Evolutionary conservation across 2,329 filamentous ascomycete species (phyloP).

Genomic region (Aschersonia sp.): DNA sequence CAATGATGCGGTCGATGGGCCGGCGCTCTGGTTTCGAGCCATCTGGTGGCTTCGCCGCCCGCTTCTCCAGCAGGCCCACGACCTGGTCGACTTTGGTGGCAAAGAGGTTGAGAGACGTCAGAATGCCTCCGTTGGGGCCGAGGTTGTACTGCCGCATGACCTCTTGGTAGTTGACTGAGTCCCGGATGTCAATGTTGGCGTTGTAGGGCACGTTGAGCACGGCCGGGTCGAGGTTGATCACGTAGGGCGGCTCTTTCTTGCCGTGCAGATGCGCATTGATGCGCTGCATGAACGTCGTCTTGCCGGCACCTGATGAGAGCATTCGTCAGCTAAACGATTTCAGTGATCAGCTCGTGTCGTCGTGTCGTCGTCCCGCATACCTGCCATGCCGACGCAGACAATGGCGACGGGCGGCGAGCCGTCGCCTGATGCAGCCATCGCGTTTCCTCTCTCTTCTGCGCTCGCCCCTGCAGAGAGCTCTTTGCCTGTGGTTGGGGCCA

Average conservation of each 20-base stretch:
- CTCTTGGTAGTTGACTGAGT: constrained; percentile 98
- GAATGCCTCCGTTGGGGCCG: constrained; percentile 89
- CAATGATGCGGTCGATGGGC: constrained; percentile 67
- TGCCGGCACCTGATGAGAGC: constrained; percentile 57
- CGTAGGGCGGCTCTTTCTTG: constrained; percentile 71
- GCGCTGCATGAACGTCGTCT: constrained; percentile 99
- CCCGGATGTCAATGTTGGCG: constrained; percentile 95
- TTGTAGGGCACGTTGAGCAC: constrained; percentile 90
- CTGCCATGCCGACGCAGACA: constrained; percentile 95
- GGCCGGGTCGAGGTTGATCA: constrained; percentile 92
- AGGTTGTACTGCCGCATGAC: constrained; percentile 99
- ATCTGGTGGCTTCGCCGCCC: constrained; percentile 43
- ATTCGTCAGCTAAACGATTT: neutral
- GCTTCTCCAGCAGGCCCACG: constrained; percentile 76
- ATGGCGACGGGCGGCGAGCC: constrained; percentile 33
- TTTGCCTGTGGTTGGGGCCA: too few relatives aligned
- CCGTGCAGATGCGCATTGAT: constrained; percentile 87
- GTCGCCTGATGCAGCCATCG: constrained; percentile 19
- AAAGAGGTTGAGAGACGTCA: constrained; percentile 92
- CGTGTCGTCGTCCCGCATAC: constrained; percentile 20
- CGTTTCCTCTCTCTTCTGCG: neutral
- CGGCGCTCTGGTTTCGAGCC: constrained; percentile 43
- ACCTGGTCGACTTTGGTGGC: constrained; percentile 98
- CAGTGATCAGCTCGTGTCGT: too few relatives aligned
- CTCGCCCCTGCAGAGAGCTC: neutral